Conservation (phyloP, 805 yeast species). For the Cyberlindnera saturnus region DNA sequence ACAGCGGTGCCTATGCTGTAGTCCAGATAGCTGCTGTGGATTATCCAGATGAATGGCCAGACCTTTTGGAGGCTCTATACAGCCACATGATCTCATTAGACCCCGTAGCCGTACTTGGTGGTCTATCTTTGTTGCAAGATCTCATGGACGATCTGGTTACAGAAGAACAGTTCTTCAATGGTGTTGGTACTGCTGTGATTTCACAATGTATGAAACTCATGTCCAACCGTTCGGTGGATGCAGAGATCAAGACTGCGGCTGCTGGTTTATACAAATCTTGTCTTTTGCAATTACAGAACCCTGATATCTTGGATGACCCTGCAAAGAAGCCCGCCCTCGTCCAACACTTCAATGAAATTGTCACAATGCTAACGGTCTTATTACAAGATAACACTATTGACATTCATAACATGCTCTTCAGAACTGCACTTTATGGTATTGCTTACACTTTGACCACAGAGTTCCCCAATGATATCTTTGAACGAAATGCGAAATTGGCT, state of each 20-base stretch:
- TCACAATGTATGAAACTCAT: slow-evolving; percentile 42
- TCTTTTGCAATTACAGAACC: slow-evolving; percentile 44
- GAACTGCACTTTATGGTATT: slow-evolving; percentile 13
- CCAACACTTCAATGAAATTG: slow-evolving; percentile 17
- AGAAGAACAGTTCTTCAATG: slow-evolving; percentile 81
- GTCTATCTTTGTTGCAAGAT: slow-evolving; percentile 52
- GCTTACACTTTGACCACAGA: slow-evolving; percentile 16
- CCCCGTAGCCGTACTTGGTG: slow-evolving; percentile 14
- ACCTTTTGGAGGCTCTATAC: slow-evolving; percentile 46
- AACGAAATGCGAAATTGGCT: slow-evolving; percentile 8
- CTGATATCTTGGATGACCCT: slow-evolving; percentile 37
- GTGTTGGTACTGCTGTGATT: slow-evolving; percentile 52
- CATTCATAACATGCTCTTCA: slow-evolving; percentile 8
- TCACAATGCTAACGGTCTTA: slow-evolving; percentile 10
- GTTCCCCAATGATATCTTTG: slow-evolving; percentile 20
- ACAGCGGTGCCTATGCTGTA: slow-evolving; percentile 64
- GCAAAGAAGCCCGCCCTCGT: slow-evolving; percentile 26
- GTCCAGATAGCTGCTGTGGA: slow-evolving; percentile 85
- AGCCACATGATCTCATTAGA: slow-evolving; percentile 26
- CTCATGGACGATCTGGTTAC: slow-evolving; percentile 80
- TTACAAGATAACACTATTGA: slow-evolving; percentile 8
- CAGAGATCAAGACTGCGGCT: slow-evolving; percentile 41
- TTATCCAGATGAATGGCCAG: slow-evolving; percentile 96
- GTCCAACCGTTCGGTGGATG: slow-evolving; percentile 21
- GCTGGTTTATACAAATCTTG: slow-evolving; percentile 49